Conservation (phyloP, 257 asterid genomes). For the Capsicum baccatum region DNA sequence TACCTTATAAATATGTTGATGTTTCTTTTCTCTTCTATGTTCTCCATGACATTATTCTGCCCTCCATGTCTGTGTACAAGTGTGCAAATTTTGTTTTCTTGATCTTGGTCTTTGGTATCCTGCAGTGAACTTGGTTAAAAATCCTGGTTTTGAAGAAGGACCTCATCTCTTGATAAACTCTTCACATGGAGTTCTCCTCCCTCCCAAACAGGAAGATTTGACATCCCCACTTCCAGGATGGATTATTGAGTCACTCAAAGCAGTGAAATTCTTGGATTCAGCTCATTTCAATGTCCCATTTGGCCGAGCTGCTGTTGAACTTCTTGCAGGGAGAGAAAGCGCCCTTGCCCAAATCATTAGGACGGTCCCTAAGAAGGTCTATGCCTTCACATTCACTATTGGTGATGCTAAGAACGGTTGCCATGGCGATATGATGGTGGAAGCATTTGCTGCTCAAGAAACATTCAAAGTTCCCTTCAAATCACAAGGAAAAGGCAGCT, state of each 20-base stretch:
- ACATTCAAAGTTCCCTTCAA: conserved; percentile 61
- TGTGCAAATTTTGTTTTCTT: background rate
- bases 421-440: conserved; percentile 84
- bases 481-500: conserved; percentile 67
- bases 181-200: conserved; percentile 78
- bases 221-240: conserved; percentile 92
- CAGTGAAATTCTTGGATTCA: conserved; percentile 72
- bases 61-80: background rate
- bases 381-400: conserved; percentile 52
- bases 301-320: conserved; percentile 72
- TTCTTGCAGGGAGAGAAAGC: conserved; percentile 87
- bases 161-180: conserved; percentile 70
- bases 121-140: conserved; percentile 72
- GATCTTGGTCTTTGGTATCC: conserved; percentile 24
- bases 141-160: conserved; percentile 82
- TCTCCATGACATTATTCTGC: background rate
- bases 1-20: background rate
- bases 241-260: conserved; percentile 78
- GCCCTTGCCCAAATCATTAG: conserved; percentile 73
- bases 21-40: background rate
- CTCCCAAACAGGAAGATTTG: conserved; percentile 71
- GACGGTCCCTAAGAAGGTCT: conserved; percentile 57
- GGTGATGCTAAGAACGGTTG: conserved; percentile 86
- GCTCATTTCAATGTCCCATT: conserved; percentile 72
- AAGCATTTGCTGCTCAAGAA: conserved; percentile 70